phyloP scores from a whole-genome alignment of 352 stramenopile genomes.

The Globisporangium mamillatum region DNA sequence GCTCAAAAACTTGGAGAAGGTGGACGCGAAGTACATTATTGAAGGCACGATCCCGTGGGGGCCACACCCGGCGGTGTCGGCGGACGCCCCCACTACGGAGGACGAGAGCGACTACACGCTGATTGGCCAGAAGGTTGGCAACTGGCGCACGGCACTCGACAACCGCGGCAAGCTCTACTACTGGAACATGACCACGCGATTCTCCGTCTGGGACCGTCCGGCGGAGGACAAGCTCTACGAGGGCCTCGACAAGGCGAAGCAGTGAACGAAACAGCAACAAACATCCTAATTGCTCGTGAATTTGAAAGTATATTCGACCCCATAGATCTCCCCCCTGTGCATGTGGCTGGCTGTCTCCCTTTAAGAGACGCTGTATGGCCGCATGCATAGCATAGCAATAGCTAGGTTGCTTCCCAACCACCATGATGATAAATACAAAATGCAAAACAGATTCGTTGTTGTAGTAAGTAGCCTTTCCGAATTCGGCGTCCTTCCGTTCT shows the following conservation, averaged over 20 bases:
- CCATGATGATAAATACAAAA: slow-evolving; percentile 1
- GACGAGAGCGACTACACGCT: slow-evolving; percentile 65
- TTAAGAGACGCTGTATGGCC: neutral
- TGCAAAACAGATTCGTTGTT: neutral
- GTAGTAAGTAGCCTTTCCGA: neutral
- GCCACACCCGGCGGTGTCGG: slow-evolving; percentile 21
- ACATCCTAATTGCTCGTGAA: slow-evolving; percentile 12
- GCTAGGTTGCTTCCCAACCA: neutral
- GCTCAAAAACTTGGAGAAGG: slow-evolving; percentile 77
- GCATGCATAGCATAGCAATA: neutral
- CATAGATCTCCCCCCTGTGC: slow-evolving; percentile 1
- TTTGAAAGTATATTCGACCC: slow-evolving; percentile 9
- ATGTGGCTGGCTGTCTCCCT: neutral
- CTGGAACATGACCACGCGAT: slow-evolving; percentile 84
- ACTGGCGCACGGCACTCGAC: slow-evolving; percentile 83
- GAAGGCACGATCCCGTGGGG: slow-evolving; percentile 78
- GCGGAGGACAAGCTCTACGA: slow-evolving; percentile 57
- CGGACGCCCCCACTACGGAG: slow-evolving; percentile 16
- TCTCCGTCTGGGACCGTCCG: slow-evolving; percentile 75
- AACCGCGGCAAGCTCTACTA: slow-evolving; percentile 87
- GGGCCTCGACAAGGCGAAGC: slow-evolving; percentile 27
- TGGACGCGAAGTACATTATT: slow-evolving; percentile 67
- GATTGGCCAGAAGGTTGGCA: slow-evolving; percentile 79
- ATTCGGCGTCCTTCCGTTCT: neutral
- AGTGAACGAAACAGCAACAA: neutral